phyloP scores from a whole-genome alignment of 495 filamentous ascomycete genomes.

The Gamarada debralockiae region DNA sequence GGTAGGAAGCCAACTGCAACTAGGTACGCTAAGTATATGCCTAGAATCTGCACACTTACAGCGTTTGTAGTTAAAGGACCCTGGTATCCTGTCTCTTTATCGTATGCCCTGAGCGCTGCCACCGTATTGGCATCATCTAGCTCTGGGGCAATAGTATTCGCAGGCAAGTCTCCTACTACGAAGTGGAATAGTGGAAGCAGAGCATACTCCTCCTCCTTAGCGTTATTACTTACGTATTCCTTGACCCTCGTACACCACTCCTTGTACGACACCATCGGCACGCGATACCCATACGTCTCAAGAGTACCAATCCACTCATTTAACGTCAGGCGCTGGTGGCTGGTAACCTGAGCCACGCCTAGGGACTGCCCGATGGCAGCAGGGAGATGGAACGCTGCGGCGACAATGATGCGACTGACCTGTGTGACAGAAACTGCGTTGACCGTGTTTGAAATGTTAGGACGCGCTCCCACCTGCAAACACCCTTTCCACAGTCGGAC shows the following conservation, averaged over 20 bases:
- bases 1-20: slow-evolving; percentile 66
- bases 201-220: no score
- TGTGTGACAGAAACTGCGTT: slow-evolving; percentile 86
- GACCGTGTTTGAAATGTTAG: slow-evolving; percentile 78
- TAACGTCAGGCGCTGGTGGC: not conserved
- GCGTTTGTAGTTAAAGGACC: slow-evolving; percentile 23
- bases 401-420: slow-evolving; percentile 63
- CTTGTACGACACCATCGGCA: not conserved
- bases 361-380: not conserved
- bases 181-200: slow-evolving; percentile 78
- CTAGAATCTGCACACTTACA: slow-evolving; percentile 61
- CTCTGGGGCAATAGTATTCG: slow-evolving; percentile 71
- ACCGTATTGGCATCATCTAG: slow-evolving; percentile 72
- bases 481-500: slow-evolving; percentile 84
- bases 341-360: not conserved
- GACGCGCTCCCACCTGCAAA: slow-evolving; percentile 66
- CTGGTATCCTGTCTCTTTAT: slow-evolving; percentile 17
- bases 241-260: no score
- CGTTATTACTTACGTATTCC: no score
- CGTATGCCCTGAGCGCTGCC: slow-evolving; percentile 55
- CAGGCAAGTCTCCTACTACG: slow-evolving; percentile 70
- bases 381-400: not conserved
- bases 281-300: not conserved
- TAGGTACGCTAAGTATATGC: slow-evolving; percentile 68
- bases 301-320: not conserved